These are phyloP conservation scores for Chaetomiaceae sp. DNA, from an alignment of 2,329 filamentous ascomycete species.

Conservation along the genomic window DNA sequence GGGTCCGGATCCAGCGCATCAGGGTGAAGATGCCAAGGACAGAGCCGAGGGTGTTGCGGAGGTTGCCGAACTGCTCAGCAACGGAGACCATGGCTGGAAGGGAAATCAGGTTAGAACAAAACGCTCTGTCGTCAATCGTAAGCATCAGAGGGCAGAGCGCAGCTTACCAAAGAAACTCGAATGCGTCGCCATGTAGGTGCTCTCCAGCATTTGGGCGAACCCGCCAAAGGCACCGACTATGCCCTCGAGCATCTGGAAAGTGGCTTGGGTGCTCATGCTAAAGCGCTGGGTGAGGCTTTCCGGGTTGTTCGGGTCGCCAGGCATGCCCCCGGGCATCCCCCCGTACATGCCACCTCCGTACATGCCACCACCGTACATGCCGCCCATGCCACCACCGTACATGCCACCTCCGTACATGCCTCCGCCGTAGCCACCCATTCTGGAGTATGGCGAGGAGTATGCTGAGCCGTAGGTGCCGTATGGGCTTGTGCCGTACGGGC, in stretches of 20 bases:
- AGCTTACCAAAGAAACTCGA: conserved; percentile 92
- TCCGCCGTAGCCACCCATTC: conserved; percentile 22
- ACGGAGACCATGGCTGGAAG: conserved; percentile 88
- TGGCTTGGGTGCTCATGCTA: conserved; percentile 89
- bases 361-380: conserved; percentile 47
- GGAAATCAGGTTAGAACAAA: conserved; percentile 1
- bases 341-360: conserved; percentile 28
- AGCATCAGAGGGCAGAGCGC: neutral
- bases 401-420: conserved; percentile 35
- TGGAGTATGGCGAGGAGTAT: conserved; percentile 40
- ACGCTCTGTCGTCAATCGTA: too few species aligned
- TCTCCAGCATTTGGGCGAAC: conserved; percentile 98
- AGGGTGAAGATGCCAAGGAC: conserved; percentile 93
- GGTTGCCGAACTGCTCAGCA: conserved; percentile 91
- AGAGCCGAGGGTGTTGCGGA: conserved; percentile 88
- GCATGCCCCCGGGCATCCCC: conserved; percentile 41
- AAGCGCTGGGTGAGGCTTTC: conserved; percentile 95
- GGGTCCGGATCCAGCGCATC: conserved; percentile 88
- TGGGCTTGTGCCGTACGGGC: conserved; percentile 34
- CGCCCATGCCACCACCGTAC: conserved; percentile 32
- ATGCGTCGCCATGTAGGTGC: conserved; percentile 99
- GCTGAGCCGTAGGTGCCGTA: conserved; percentile 35
- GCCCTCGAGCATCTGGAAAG: conserved; percentile 97
- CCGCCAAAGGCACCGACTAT: conserved; percentile 95
- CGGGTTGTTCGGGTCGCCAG: conserved; percentile 71